Evolutionary conservation across 2,329 filamentous ascomycete species (phyloP).

Genomic region (Diplodia scrobiculata): DNA sequence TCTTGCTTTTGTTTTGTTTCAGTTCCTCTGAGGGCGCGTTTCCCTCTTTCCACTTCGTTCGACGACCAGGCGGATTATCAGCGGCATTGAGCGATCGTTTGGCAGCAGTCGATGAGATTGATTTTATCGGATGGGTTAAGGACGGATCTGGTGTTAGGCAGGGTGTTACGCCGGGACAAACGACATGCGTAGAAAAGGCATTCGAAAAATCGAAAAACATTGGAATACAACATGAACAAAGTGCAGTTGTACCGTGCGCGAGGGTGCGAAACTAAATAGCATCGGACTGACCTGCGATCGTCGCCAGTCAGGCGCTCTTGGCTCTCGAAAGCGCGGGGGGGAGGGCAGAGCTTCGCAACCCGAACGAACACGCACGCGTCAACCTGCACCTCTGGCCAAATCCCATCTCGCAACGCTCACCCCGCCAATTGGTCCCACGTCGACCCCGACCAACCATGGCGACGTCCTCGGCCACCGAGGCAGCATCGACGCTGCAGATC

Average conservation of each 20-base stretch:
- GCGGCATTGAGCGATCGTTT: slow-evolving; percentile 25
- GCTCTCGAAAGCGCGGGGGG: neutral
- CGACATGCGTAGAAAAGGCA: slow-evolving; percentile 24
- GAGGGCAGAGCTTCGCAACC: neutral
- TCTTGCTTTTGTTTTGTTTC: slow-evolving; percentile 16
- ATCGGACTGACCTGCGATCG: neutral
- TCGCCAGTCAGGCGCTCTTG: no score
- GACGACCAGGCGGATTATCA: slow-evolving; percentile 2
- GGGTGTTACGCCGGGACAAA: slow-evolving; percentile 13
- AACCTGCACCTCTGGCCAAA: slow-evolving; percentile 23
- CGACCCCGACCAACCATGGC: slow-evolving; percentile 48
- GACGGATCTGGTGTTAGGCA: slow-evolving; percentile 17
- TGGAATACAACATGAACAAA: slow-evolving; percentile 14
- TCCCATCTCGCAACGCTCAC: slow-evolving; percentile 29
- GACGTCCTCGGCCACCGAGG: slow-evolving; percentile 57
- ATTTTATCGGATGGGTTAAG: slow-evolving; percentile 2
- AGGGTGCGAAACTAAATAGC: neutral
- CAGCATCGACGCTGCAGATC: slow-evolving; percentile 48
- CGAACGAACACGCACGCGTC: slow-evolving; percentile 2
- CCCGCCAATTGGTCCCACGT: slow-evolving; percentile 62
- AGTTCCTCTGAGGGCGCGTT: slow-evolving; percentile 9
- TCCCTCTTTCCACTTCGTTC: slow-evolving; percentile 14
- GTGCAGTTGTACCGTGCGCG: neutral
- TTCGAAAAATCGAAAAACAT: slow-evolving; percentile 26
- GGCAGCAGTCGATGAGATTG: slow-evolving; percentile 19